Percentiles rank a stretch among this genome's conserved stretches.
Evolutionary conservation across 2,329 filamentous ascomycete genomes (phyloP).

Genomic region (Microdochium bolleyi): DNA sequence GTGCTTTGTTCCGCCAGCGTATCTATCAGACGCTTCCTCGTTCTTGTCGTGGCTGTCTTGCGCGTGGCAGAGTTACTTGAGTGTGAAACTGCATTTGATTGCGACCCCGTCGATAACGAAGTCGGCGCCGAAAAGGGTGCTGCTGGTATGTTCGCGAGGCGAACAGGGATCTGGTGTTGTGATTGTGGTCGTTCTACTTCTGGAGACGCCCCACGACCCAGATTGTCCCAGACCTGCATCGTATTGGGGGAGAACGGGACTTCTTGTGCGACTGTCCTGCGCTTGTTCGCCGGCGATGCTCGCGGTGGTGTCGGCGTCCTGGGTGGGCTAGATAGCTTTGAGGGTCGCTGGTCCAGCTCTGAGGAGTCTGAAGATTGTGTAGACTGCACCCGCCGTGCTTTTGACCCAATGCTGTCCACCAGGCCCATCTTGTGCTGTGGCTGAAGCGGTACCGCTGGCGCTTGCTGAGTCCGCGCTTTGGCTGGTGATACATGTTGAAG

Average conservation of each 20-base stretch:
- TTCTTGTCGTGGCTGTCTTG: slow-evolving; percentile 9
- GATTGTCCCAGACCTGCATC: slow-evolving; percentile 5
- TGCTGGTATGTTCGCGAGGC: slow-evolving; percentile 5
- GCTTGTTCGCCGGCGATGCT: slow-evolving; percentile 1
- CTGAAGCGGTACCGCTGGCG: slow-evolving; percentile 6
- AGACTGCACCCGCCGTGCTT: background rate
- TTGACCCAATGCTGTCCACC: background rate
- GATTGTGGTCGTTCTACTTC: slow-evolving; percentile 4
- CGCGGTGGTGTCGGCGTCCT: slow-evolving; percentile 15
- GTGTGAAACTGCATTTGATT: slow-evolving; percentile 1
- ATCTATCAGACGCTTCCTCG: slow-evolving; percentile 20
- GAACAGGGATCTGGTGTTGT: slow-evolving; percentile 19
- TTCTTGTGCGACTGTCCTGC: slow-evolving; percentile 1
- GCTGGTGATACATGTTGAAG: slow-evolving; percentile 16
- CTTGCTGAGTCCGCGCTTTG: slow-evolving; percentile 11
- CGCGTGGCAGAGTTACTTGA: background rate
- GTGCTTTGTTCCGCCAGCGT: slow-evolving; percentile 16
- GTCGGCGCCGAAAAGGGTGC: slow-evolving; percentile 5
- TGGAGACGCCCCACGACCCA: slow-evolving; percentile 2
- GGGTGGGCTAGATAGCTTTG: slow-evolving; percentile 18
- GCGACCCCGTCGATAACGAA: slow-evolving; percentile 5
- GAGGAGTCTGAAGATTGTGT: slow-evolving; percentile 10
- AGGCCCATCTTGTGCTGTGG: slow-evolving; percentile 5
- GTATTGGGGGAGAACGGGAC: slow-evolving; percentile 6
- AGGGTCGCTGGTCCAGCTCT: slow-evolving; percentile 10